A percentile compares a stretch with the other conserved stretches of the same genome.
These are phyloP conservation scores for Kluyveromyces sp. DNA, from an alignment of 1,139 yeast species.

Conservation along the genomic window DNA sequence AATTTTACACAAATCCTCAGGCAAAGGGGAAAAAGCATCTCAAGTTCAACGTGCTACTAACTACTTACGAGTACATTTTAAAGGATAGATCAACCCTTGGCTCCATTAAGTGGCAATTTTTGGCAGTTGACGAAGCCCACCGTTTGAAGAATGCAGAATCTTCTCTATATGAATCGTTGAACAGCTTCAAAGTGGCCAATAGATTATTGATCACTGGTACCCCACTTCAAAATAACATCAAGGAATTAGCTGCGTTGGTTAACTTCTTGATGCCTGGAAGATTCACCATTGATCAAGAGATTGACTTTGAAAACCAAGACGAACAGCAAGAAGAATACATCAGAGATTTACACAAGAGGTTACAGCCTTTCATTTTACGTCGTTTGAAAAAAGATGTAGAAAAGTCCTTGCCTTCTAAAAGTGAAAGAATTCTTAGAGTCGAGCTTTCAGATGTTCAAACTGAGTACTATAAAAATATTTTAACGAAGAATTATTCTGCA, in stretches of 20 bases:
- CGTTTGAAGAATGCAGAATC: conserved; percentile 91
- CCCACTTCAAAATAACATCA: conserved; percentile 90
- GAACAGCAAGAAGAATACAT: conserved; percentile 83
- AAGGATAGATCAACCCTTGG: conserved; percentile 82
- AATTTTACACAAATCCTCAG: conserved; percentile 58
- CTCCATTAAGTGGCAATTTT: conserved; percentile 82
- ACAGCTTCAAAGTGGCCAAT: conserved; percentile 75
- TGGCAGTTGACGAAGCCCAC: conserved; percentile 99
- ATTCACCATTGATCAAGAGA: conserved; percentile 82
- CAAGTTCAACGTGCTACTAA: conserved; percentile 78
- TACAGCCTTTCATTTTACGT: conserved; percentile 87
- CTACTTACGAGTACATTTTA: conserved; percentile 92
- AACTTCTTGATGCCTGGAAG: conserved; percentile 95
- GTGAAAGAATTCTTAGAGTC: conserved; percentile 90
- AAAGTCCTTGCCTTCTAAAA: conserved; percentile 87
- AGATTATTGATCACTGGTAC: conserved; percentile 94
- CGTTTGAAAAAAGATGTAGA: conserved; percentile 96
- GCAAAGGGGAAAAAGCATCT: conserved; percentile 45
- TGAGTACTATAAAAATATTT: conserved; percentile 85
- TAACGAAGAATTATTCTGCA: conserved; percentile 86
- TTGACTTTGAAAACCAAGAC: conserved; percentile 86
- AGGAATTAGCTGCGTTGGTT: conserved; percentile 90
- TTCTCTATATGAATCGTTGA: conserved; percentile 80
- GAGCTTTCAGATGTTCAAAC: conserved; percentile 94
- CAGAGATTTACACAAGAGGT: conserved; percentile 70